Conservation (phyloP, 2,329 filamentous ascomycete species). For the Monosporascus sp. region DNA sequence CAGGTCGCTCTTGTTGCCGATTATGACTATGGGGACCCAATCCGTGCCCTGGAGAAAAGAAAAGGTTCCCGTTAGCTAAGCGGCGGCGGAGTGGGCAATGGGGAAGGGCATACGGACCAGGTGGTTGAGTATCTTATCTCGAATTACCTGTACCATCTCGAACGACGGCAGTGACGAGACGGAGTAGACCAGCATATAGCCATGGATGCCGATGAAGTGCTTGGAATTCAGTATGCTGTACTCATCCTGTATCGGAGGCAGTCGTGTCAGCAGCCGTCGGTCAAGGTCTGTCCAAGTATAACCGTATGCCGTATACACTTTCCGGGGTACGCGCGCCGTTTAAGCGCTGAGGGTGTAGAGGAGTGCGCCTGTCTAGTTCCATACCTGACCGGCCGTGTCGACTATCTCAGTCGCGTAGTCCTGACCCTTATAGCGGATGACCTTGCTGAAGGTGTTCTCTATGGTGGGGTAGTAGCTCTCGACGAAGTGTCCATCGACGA, state of each 20-base stretch:
- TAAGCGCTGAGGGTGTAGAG: neutral
- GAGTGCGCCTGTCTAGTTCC: conserved; percentile 13
- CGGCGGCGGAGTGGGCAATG: neutral
- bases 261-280: conserved; percentile 5
- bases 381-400: conserved; percentile 90
- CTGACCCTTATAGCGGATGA: conserved; percentile 87
- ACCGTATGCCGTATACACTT: too few species aligned
- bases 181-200: conserved; percentile 98
- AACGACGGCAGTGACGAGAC: conserved; percentile 90
- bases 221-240: conserved; percentile 98
- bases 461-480: conserved; percentile 99
- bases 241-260: conserved; percentile 63
- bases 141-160: conserved; percentile 94
- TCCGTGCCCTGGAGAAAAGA: conserved; percentile 59
- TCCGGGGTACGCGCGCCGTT: neutral
- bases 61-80: neutral
- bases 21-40: conserved; percentile 86
- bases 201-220: conserved; percentile 98
- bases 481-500: conserved; percentile 96
- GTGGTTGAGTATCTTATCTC: conserved; percentile 96
- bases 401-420: conserved; percentile 97
- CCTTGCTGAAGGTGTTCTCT: conserved; percentile 97
- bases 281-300: neutral
- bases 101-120: conserved; percentile 54
- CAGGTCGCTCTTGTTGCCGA: conserved; percentile 96